Conservation (phyloP, 106 monocot genomes). For the Triglochin maritima region DNA sequence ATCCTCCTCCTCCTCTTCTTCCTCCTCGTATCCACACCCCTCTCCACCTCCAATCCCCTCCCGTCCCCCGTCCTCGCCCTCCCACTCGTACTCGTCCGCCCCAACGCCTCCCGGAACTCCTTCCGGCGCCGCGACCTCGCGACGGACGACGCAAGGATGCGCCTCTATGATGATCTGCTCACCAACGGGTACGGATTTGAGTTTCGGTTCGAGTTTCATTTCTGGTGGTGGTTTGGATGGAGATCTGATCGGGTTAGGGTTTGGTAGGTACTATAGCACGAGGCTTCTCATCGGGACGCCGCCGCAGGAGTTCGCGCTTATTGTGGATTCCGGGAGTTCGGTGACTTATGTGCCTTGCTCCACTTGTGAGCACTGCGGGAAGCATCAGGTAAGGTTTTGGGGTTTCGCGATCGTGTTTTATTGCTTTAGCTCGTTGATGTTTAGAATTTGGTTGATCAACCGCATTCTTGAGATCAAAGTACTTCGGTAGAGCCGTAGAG, state of each 20-base stretch:
- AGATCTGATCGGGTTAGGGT: not conserved
- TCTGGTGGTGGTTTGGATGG: not conserved
- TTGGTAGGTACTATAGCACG: slow-evolving; percentile 54
- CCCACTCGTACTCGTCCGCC: not conserved
- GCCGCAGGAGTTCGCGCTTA: slow-evolving; percentile 51
- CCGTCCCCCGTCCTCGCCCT: not conserved
- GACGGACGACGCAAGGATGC: slow-evolving; percentile 27
- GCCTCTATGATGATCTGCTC: slow-evolving; percentile 73
- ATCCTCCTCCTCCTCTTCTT: too few relatives aligned
- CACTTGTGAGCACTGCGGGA: slow-evolving; percentile 55
- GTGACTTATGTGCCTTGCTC: slow-evolving; percentile 66
- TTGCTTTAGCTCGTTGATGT: not conserved
- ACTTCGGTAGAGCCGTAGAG: not conserved
- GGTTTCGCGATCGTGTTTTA: not conserved
- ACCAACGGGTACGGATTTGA: slow-evolving; percentile 39
- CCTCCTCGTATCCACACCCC: too few relatives aligned
- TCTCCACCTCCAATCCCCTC: not conserved
- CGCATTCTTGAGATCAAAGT: not conserved
- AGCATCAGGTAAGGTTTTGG: slow-evolving; percentile 32
- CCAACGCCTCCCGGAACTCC: not conserved
- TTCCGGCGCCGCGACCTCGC: not conserved
- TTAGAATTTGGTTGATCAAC: not conserved
- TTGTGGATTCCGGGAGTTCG: slow-evolving; percentile 59
- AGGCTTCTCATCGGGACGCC: slow-evolving; percentile 55
- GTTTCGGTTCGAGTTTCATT: not conserved